A percentile compares a stretch with the other conserved stretches of the same genome.
These are phyloP conservation scores for Echeveria elegans DNA, from an alignment of 164 flowering plant genomes.

Conservation along the genomic window DNA sequence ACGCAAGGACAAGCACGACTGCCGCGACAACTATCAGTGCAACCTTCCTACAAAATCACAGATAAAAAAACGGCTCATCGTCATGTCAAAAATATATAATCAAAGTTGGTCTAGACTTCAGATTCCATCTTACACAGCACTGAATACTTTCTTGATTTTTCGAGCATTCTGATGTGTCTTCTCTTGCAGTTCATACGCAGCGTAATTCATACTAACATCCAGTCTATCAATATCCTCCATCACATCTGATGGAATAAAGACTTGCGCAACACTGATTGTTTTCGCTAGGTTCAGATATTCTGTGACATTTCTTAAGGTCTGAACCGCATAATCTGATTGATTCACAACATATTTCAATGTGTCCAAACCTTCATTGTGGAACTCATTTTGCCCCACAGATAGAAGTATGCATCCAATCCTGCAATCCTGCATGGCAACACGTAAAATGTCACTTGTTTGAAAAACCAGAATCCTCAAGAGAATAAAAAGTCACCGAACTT, in stretches of 20 bases:
- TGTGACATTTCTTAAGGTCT: constrained; percentile 21
- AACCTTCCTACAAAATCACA: constrained; percentile 43
- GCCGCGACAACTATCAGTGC: constrained; percentile 62
- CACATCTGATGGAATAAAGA: constrained; percentile 31
- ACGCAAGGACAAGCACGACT: constrained; percentile 69
- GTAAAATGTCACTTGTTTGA: too few species aligned
- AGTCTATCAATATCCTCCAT: constrained; percentile 41
- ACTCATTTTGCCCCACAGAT: constrained; percentile 28
- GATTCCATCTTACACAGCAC: constrained; percentile 41
- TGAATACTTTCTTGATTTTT: constrained; percentile 53
- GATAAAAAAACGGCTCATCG: constrained; percentile 9
- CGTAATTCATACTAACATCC: constrained; percentile 44
- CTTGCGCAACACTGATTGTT: constrained; percentile 26
- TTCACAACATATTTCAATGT: constrained; percentile 30
- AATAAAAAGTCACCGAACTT: not conserved
- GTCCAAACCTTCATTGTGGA: constrained; percentile 22
- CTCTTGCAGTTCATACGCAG: constrained; percentile 51
- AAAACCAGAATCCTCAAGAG: not conserved
- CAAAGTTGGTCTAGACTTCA: not conserved
- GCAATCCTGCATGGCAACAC: too few species aligned
- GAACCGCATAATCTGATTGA: constrained; percentile 28
- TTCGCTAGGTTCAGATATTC: constrained; percentile 27
- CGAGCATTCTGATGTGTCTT: constrained; percentile 59
- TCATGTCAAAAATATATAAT: not conserved
- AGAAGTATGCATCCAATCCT: constrained; percentile 35